phyloP scores from a whole-genome alignment of 768 basidiomycete genomes.

The Rhizopogon vinicolor region DNA sequence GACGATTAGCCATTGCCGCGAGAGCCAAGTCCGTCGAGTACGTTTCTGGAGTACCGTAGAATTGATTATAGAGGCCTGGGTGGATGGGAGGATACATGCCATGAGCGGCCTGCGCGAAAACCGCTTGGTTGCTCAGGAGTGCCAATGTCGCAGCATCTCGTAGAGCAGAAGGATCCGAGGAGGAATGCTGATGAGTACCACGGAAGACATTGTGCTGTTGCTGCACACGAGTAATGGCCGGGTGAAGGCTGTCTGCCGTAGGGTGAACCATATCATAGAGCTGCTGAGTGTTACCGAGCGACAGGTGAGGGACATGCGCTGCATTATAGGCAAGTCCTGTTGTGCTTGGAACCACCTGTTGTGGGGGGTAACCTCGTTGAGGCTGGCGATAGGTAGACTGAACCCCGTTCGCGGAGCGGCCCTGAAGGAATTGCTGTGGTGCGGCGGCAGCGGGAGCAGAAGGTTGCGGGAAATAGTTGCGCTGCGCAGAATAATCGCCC shows the following conservation, averaged over 20 bases:
- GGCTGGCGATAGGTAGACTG: constrained; percentile 57
- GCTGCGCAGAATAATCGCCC: constrained; percentile 55
- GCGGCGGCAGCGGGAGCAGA: constrained; percentile 35
- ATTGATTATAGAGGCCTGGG: constrained; percentile 71
- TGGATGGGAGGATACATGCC: constrained; percentile 54
- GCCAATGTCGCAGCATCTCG: constrained; percentile 69
- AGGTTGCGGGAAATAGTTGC: constrained; percentile 46
- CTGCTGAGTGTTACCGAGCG: constrained; percentile 71
- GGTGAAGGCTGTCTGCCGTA: constrained; percentile 46
- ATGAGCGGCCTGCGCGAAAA: constrained; percentile 42
- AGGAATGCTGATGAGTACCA: constrained; percentile 73
- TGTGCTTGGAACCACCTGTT: constrained; percentile 49
- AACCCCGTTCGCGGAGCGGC: constrained; percentile 46
- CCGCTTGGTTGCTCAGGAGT: constrained; percentile 49
- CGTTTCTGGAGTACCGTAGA: constrained; percentile 57
- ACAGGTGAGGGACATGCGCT: constrained; percentile 62
- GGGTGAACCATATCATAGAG: constrained; percentile 76
- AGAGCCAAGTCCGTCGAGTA: constrained; percentile 51
- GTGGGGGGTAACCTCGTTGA: constrained; percentile 54
- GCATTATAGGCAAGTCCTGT: constrained; percentile 45
- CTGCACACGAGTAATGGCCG: constrained; percentile 71
- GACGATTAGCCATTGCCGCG: constrained; percentile 53
- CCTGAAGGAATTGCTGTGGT: constrained; percentile 44
- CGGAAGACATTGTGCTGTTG: constrained; percentile 76
- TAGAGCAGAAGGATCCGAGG: constrained; percentile 75